These are phyloP conservation scores for Hippophae tibetana DNA, from an alignment of 306 rosid species.

Conservation along the genomic window DNA sequence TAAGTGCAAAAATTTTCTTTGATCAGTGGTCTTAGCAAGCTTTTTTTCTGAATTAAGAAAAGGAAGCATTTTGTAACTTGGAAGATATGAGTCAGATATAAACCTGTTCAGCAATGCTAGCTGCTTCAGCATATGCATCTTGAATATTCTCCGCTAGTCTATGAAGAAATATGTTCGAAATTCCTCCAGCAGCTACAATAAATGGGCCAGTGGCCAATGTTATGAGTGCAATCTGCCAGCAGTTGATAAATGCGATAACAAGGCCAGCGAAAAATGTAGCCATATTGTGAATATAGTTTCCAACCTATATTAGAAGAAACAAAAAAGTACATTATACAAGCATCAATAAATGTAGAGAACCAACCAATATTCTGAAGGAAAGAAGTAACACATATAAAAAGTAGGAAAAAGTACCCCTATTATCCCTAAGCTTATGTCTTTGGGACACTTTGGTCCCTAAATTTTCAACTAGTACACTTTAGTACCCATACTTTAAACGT, in stretches of 20 bases:
- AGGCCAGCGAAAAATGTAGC: conserved; percentile 98
- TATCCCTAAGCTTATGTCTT: too few species aligned
- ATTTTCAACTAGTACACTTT: too few species aligned
- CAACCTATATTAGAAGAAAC: conserved; percentile 56
- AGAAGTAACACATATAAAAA: neutral
- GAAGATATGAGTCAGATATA: conserved; percentile 2
- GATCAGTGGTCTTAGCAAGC: too few species aligned
- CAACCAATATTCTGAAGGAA: conserved; percentile 1
- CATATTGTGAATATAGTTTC: conserved; percentile 97
- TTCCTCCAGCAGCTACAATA: conserved; percentile 99
- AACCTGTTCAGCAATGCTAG: conserved; percentile 99
- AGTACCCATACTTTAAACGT: too few species aligned
- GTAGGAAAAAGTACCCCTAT: neutral
- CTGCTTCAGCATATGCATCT: conserved; percentile 99
- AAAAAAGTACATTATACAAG: conserved; percentile 26
- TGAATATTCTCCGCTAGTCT: conserved; percentile 99
- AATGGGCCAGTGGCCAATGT: conserved; percentile 96
- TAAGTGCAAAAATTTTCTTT: too few species aligned
- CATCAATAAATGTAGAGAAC: conserved; percentile 8
- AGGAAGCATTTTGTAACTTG: neutral
- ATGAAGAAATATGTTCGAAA: conserved; percentile 97
- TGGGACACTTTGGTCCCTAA: too few species aligned
- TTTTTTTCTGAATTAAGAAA: neutral
- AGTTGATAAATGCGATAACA: conserved; percentile 84
- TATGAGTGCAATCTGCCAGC: conserved; percentile 96